Evolutionary conservation across 2,329 filamentous ascomycete genomes (phyloP), one percentile per base, ranked within the genome.

Genomic region (Aureobasidium musti): DNA sequence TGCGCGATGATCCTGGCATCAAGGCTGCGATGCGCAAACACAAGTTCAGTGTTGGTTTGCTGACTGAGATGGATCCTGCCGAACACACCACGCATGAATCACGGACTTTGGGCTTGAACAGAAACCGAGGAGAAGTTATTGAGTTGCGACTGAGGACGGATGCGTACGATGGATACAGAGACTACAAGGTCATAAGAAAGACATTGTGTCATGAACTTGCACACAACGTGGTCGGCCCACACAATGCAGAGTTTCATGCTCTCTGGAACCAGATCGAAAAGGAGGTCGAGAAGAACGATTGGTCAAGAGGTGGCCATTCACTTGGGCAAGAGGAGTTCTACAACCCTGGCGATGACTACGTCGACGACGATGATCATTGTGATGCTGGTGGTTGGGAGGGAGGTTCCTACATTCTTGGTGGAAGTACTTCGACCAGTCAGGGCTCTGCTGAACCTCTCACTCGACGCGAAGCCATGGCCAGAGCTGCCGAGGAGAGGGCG

Each of bases 41-140:
- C 80, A 86, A 88, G 70, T 97, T 96, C 81, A 86, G 84, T 23
- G 95, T 99, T 0, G 89, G 89, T 0, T 78, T 98, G 3, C 82
- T 99, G 30, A 97, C 93, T 0, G 95, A 99, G 79, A 98, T 99
- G 94, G 91, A 99, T 72, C 95, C 95, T 0, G 83, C 89, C 0
- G 84, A 89, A 71, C 87, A 97, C 77, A 97, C 93, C 0, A 91
- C 86, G 3, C 89, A 91, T 73, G 89, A 95, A n/a, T 88, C 88
- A 59, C 85, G 91, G 52, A 93, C 91, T 1, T 79, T 98, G 0
- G 95, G 95, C 0, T 77, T 98, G 47, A 99, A 99, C 75, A 83
- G 92, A 13, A 97, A 98, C 74, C 79, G 83, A 2, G 95, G 95
- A 68, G 90, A 97, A 77, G 91, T 92, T 1, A 97, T 99, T 66